phyloP scores from a whole-genome alignment of 306 rosid genomes.

The Ochetophila trinervis region DNA sequence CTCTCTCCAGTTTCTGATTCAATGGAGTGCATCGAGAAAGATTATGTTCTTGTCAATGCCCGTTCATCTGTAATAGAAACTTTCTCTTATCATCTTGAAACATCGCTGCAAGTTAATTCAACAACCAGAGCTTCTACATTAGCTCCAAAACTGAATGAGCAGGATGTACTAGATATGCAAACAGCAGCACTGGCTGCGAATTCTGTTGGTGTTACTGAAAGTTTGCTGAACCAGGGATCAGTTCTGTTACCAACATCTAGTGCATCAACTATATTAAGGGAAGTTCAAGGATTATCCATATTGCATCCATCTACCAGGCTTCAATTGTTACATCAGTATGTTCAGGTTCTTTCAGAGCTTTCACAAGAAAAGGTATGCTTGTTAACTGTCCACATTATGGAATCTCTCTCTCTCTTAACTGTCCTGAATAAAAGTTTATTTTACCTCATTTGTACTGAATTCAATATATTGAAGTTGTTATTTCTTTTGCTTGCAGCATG shows the following conservation, averaged over 20 bases:
- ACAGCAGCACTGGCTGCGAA: constrained; percentile 30
- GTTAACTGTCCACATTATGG: neutral
- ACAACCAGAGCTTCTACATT: constrained; percentile 33
- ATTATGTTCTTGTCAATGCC: constrained; percentile 68
- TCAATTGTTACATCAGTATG: constrained; percentile 54
- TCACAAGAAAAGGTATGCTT: constrained; percentile 59
- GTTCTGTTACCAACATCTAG: constrained; percentile 29
- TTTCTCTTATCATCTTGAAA: constrained; percentile 57
- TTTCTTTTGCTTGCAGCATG: constrained; percentile 50
- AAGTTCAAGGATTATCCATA: constrained; percentile 55
- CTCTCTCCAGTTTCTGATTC: constrained; percentile 59
- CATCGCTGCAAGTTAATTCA: constrained; percentile 45
- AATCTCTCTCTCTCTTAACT: neutral
- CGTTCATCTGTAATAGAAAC: constrained; percentile 53
- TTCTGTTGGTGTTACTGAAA: constrained; percentile 31
- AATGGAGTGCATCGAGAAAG: constrained; percentile 80
- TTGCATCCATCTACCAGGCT: constrained; percentile 62
- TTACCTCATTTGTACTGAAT: too few species aligned
- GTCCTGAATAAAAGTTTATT: neutral
- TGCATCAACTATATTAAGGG: constrained; percentile 38
- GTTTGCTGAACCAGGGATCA: constrained; percentile 26
- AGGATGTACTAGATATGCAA: constrained; percentile 32
- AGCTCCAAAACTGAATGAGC: constrained; percentile 36
- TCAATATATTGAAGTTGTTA: constrained; percentile 14
- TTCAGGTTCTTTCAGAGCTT: constrained; percentile 62